Evolutionary conservation across 495 filamentous ascomycete genomes (phyloP).

Genomic region (Penicillium pulvis): DNA sequence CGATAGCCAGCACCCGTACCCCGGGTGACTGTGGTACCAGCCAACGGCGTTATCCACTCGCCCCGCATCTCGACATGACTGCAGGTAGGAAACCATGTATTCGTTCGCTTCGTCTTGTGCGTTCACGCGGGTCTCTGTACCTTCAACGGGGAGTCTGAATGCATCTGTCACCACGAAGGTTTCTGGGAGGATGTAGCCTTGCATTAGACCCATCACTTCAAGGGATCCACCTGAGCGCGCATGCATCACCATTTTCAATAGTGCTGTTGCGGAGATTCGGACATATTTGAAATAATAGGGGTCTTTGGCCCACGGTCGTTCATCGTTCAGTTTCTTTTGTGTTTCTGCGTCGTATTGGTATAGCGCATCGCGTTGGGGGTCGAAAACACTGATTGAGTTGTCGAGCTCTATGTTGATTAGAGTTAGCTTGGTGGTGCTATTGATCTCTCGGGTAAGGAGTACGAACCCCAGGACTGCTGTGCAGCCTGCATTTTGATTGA

Average conservation of each 20-base stretch:
- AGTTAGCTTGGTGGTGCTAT: conserved; percentile 11
- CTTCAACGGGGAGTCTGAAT: conserved; percentile 92
- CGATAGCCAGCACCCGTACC: conserved; percentile 97
- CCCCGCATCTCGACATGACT: conserved; percentile 69
- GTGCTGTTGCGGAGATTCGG: conserved; percentile 88
- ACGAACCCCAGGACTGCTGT: conserved; percentile 63
- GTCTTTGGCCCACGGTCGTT: conserved; percentile 80
- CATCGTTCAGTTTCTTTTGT: conserved; percentile 58
- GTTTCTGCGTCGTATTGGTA: conserved; percentile 74
- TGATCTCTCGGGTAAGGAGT: conserved; percentile 9
- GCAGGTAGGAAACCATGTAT: conserved; percentile 88
- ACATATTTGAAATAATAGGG: conserved; percentile 90
- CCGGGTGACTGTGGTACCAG: conserved; percentile 98
- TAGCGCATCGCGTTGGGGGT: conserved; percentile 84
- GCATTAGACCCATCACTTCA: conserved; percentile 99
- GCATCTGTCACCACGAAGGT: conserved; percentile 94
- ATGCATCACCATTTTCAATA: conserved; percentile 99
- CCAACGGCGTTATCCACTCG: conserved; percentile 91
- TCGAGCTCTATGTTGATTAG: conserved; percentile 70
- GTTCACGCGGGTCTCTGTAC: conserved; percentile 96
- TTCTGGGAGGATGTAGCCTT: conserved; percentile 79
- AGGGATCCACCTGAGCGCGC: conserved; percentile 87
- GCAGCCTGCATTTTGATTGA: conserved; percentile 51
- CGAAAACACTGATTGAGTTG: conserved; percentile 80
- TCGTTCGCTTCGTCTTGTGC: conserved; percentile 94